Base-by-base conservation (phyloP, 441 rosid species). In the Gossypium gossypioides region DNA sequence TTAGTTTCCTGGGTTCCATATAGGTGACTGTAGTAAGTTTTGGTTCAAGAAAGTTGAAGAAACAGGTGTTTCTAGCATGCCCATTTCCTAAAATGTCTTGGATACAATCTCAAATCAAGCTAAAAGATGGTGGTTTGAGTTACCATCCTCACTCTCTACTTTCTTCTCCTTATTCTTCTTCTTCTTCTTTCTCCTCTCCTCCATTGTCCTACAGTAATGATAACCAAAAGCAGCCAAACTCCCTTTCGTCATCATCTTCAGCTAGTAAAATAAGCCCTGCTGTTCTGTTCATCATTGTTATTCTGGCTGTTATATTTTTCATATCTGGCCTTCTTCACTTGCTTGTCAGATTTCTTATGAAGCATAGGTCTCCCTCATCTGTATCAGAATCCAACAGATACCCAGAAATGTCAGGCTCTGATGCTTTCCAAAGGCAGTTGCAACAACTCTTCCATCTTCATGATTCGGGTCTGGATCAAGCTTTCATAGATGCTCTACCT, bases 401-500 rank as follows among this genome's bases (percentile, higher is more conserved):
- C 83, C 84, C 81, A 9, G 87, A 84, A 44, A 50, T 81, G 68
- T 74, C 91, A 21, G 86, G 84, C 61, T 79, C 94, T 9, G 89
- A 84, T 48, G 83, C 87, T 54, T 80, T 82, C 76, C 85, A 79
- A 72, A 75, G 91, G 71, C 91, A 89, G 81, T 78, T 87, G 46
- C 93, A 81, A 61, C 93, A 88, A 71, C 91, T 88, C 2, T 88
- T 88, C 73, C 86, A 83, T 76, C 91, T 89, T 72, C 93, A 87
- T 55, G 93, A 89, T 75, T 87, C 89, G 24, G 91, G 94, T 69
- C 81, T 88, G 40, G 89, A 88, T 73, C 93, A 88, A 71, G 84
- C 93, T 58, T 69, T 83, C 6, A 85, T 88, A 72, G 90, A 86
- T 75, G 86, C 93, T 13, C 87, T 88, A 15, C 91, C 93, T 0